Percentiles rank a stretch among this genome's conserved stretches.
phyloP scores from a whole-genome alignment of 75 land plant species.

The Adiantum capillusveneris region DNA sequence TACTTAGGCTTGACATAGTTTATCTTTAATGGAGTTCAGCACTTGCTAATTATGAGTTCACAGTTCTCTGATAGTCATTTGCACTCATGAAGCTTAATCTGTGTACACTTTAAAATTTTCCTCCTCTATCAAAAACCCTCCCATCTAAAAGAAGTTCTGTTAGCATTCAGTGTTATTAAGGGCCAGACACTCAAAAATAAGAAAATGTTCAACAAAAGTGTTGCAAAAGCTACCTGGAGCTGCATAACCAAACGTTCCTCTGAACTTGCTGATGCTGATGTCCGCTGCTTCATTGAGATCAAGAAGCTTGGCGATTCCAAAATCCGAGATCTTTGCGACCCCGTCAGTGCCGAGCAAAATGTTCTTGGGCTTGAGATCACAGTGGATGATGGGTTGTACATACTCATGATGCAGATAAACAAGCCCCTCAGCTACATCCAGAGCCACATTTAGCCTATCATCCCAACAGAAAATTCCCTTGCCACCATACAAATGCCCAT shows the following conservation, averaged over 20 bases:
- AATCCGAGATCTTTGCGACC: slow-evolving; percentile 55
- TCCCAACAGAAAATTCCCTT: no score
- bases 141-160: no score
- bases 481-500: slow-evolving; percentile 5
- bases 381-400: slow-evolving; percentile 52
- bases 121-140: no score
- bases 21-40: no score
- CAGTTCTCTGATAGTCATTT: no score
- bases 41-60: no score
- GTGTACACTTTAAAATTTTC: no score
- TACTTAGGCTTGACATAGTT: no score
- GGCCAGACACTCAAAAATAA: no score
- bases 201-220: no score
- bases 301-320: slow-evolving; percentile 55
- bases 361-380: slow-evolving; percentile 81
- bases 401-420: slow-evolving; percentile 73
- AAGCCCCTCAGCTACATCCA: slow-evolving; percentile 59
- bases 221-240: slow-evolving; percentile 96
- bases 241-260: slow-evolving; percentile 68
- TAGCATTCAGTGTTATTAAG: no score
- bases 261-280: slow-evolving; percentile 26
- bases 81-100: no score
- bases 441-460: slow-evolving; percentile 32
- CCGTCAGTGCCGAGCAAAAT: slow-evolving; percentile 60
- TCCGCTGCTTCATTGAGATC: slow-evolving; percentile 12